Conservation (phyloP, 192 early-diverging fungal genomes). For the Jimgerdemannia lactiflua region DNA sequence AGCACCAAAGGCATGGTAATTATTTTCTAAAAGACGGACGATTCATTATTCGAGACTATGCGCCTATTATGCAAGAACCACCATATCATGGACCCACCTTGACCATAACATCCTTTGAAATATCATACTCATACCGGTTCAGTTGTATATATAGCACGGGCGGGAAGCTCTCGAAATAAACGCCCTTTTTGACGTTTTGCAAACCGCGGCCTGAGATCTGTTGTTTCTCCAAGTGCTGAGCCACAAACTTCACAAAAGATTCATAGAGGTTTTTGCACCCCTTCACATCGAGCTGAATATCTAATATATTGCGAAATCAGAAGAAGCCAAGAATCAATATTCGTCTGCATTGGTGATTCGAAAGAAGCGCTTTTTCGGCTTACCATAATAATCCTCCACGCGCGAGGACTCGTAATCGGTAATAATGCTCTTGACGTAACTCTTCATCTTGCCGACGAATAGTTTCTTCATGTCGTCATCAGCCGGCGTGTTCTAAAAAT, state of each 20-base stretch:
- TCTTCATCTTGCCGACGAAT: slow-evolving; percentile 99
- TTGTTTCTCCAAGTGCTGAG: slow-evolving; percentile 93
- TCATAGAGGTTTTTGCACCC: slow-evolving; percentile 82
- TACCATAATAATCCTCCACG: too few relatives aligned
- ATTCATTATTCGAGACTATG: too few relatives aligned
- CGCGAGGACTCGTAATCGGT: slow-evolving; percentile 95
- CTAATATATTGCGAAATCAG: too few relatives aligned
- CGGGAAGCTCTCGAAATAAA: slow-evolving; percentile 89
- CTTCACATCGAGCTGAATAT: slow-evolving; percentile 98
- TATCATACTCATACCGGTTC: slow-evolving; percentile 98
- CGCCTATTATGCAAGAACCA: slow-evolving; percentile 4
- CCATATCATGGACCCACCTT: slow-evolving; percentile 61
- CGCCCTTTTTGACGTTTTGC: too few relatives aligned
- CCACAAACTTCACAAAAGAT: slow-evolving; percentile 89
- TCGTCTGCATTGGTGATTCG: too few relatives aligned
- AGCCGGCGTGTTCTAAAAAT: too few relatives aligned
- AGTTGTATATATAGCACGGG: slow-evolving; percentile 95
- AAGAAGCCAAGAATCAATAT: too few relatives aligned
- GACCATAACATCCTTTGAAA: too few relatives aligned
- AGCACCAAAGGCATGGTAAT: slow-evolving; percentile 87
- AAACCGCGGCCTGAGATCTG: too few relatives aligned
- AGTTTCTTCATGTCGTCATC: slow-evolving; percentile 89
- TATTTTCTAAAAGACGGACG: slow-evolving; percentile 1
- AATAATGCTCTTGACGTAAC: slow-evolving; percentile 93
- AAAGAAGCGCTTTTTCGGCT: too few relatives aligned